Conservation (phyloP, 2,329 filamentous ascomycete genomes). For the Cyphellophora attinorum region DNA sequence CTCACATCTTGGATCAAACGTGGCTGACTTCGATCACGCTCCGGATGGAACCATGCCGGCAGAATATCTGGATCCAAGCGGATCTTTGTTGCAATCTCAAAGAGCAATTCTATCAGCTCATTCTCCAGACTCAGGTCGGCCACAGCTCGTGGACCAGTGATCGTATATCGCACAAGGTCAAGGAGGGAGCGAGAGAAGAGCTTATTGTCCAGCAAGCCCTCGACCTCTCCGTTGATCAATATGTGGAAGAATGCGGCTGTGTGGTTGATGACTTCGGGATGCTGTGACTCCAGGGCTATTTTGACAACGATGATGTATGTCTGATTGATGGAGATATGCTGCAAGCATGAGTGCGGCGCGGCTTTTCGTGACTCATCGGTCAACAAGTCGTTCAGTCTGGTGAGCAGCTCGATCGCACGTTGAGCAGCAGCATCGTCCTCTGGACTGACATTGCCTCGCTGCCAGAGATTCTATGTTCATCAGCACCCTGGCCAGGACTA, state of each 20-base stretch:
- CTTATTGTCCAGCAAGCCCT: conserved; percentile 81
- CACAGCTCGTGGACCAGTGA: conserved; percentile 56
- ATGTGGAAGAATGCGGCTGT: conserved; percentile 81
- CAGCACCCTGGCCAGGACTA: not conserved
- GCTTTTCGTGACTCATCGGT: conserved; percentile 83
- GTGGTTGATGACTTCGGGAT: conserved; percentile 77
- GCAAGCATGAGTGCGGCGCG: conserved; percentile 81
- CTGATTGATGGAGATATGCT: conserved; percentile 75
- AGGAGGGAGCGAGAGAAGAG: conserved; percentile 81
- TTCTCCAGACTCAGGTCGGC: conserved; percentile 73
- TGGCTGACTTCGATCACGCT: conserved; percentile 29
- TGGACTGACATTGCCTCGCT: conserved; percentile 41
- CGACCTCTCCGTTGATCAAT: conserved; percentile 91
- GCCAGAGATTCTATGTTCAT: conserved; percentile 47
- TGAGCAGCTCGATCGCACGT: conserved; percentile 43
- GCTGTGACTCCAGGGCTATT: conserved; percentile 74
- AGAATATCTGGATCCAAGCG: conserved; percentile 78
- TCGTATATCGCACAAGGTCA: conserved; percentile 59
- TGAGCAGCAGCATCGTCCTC: conserved; percentile 42
- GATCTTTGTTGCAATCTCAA: conserved; percentile 95
- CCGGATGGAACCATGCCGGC: conserved; percentile 78
- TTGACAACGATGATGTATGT: conserved; percentile 85
- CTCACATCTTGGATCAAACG: conserved; percentile 64
- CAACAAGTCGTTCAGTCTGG: conserved; percentile 57
- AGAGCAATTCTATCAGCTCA: conserved; percentile 82